Evolutionary conservation across 1,284 basidiomycete genomes (phyloP).

Genomic region (Wallemia hederae): DNA sequence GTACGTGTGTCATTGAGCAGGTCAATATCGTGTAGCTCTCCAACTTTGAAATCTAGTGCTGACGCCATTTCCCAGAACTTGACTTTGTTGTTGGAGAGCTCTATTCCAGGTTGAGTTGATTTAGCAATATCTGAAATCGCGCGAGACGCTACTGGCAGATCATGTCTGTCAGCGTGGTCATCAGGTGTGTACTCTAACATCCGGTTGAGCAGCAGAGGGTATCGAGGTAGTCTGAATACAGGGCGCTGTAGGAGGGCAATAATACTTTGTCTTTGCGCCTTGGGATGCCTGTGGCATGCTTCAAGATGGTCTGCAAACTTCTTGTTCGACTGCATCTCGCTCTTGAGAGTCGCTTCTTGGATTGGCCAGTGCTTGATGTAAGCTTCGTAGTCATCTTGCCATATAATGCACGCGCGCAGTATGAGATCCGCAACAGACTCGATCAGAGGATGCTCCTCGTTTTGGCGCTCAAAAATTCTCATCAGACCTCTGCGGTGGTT

Average conservation of each 20-base stretch:
- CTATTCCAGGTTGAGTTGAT: background rate
- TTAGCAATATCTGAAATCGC: background rate
- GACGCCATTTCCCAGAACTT: background rate
- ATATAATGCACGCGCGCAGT: background rate
- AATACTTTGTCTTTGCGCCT: background rate
- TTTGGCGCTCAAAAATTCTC: background rate
- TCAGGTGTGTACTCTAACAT: background rate
- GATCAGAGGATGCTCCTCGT: background rate
- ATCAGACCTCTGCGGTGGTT: background rate
- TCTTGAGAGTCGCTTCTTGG: background rate
- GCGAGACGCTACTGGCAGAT: background rate
- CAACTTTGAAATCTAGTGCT: background rate
- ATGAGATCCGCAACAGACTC: background rate
- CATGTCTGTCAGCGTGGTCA: background rate
- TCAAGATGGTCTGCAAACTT: background rate
- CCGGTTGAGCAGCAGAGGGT: background rate
- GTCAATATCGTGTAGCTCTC: background rate
- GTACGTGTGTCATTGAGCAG: background rate
- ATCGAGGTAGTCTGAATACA: background rate
- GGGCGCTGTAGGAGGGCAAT: background rate
- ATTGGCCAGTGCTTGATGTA: background rate
- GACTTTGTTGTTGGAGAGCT: background rate
- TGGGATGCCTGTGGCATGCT: background rate
- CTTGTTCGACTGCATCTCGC: background rate
- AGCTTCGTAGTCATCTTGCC: background rate